Percentiles rank a stretch among this genome's conserved stretches.
These are phyloP conservation scores for Tremella fuciformis DNA, from an alignment of 768 basidiomycete species.

Conservation along the genomic window DNA sequence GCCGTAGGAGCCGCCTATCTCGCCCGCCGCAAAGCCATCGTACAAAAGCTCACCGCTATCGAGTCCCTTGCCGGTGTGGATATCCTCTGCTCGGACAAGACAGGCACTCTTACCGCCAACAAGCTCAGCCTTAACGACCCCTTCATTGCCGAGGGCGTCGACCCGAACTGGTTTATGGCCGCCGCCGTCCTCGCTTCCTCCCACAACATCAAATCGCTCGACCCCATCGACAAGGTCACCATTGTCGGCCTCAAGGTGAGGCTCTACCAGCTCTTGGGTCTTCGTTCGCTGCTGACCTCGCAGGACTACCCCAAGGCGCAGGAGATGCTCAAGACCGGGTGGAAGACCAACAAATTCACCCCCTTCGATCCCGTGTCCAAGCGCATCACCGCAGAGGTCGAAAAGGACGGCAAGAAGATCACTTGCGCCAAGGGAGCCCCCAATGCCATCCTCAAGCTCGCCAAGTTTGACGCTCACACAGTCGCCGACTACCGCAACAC, in stretches of 20 bases:
- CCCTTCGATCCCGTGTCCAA: constrained; percentile 60
- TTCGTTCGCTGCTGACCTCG: background rate
- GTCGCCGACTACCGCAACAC: constrained; percentile 52
- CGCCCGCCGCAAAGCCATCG: constrained; percentile 56
- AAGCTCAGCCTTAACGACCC: constrained; percentile 57
- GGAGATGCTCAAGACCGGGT: constrained; percentile 55
- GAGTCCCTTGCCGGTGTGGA: constrained; percentile 59
- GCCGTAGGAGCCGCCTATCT: constrained; percentile 57
- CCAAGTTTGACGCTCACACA: constrained; percentile 49
- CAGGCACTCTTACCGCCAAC: constrained; percentile 57
- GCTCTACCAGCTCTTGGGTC: background rate
- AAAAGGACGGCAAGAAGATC: constrained; percentile 55
- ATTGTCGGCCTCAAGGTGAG: constrained; percentile 53
- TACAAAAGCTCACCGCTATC: constrained; percentile 58
- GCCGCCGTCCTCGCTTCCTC: constrained; percentile 57
- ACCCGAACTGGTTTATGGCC: constrained; percentile 52
- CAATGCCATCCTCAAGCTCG: constrained; percentile 56
- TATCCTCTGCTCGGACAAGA: constrained; percentile 52
- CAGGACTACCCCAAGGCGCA: constrained; percentile 56
- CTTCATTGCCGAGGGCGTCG: constrained; percentile 48
- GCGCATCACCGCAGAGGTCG: constrained; percentile 58
- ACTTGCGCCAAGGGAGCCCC: constrained; percentile 58
- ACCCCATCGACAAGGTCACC: constrained; percentile 59
- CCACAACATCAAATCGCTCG: constrained; percentile 56
- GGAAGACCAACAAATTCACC: constrained; percentile 56